phyloP scores from a whole-genome alignment of 225 moss, liverwort and hornwort species.

The Sphagnum tenellum region DNA sequence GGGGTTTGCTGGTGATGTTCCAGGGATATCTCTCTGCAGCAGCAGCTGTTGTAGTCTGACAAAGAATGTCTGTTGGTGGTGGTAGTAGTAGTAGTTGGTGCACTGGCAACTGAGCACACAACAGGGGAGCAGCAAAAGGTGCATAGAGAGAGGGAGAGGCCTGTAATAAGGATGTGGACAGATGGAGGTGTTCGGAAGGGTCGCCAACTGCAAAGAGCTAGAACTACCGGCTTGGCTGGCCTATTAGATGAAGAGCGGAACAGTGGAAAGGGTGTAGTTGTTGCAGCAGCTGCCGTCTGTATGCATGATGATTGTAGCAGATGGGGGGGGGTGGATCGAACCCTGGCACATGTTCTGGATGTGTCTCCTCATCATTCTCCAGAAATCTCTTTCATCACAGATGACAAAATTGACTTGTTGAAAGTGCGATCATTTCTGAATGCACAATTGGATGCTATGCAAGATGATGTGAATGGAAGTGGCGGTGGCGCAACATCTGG shows the following conservation, averaged over 20 bases:
- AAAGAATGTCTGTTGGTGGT: no score
- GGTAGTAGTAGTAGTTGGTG: no score
- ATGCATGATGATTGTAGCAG: constrained; percentile 79
- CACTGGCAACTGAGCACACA: no score
- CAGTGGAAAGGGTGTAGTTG: constrained; percentile 60
- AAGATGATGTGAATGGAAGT: constrained; percentile 20
- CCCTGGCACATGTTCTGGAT: constrained; percentile 69
- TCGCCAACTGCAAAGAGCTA: constrained; percentile 66
- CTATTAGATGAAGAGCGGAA: constrained; percentile 59
- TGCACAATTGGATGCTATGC: constrained; percentile 28
- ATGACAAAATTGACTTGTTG: constrained; percentile 40
- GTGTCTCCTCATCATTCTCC: constrained; percentile 18
- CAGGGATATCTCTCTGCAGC: no score
- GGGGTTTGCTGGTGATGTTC: no score
- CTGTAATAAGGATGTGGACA: constrained; percentile 69
- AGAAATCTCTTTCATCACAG: constrained; percentile 34
- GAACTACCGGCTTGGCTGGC: constrained; percentile 75
- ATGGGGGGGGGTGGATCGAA: constrained; percentile 71
- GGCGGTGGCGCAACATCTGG: not conserved
- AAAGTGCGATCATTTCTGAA: constrained; percentile 44
- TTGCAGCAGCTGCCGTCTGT: constrained; percentile 67
- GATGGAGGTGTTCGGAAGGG: constrained; percentile 68
- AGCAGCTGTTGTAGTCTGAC: no score
- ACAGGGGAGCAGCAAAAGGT: not conserved
- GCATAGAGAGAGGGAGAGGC: constrained; percentile 1